These are phyloP conservation scores for Exophiala aquamarina DNA, from an alignment of 2,329 filamentous ascomycete species.

Conservation along the genomic window DNA sequence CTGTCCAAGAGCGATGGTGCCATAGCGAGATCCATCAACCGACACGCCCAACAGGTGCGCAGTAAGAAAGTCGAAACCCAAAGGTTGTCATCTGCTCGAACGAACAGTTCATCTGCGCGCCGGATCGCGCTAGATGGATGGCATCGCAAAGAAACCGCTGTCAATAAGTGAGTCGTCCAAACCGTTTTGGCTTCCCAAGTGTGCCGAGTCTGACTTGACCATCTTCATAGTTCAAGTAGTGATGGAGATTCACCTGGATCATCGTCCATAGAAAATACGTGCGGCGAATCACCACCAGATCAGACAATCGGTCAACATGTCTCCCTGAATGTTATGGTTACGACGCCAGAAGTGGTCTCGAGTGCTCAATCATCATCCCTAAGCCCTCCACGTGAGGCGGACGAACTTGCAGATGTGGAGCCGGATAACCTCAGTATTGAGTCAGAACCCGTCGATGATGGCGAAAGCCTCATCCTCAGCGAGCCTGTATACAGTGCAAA, in stretches of 20 bases:
- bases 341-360: too few relatives aligned
- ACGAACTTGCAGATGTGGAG: too few relatives aligned
- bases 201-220: too few relatives aligned
- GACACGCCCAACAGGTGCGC: slow-evolving; percentile 23
- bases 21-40: slow-evolving; percentile 24
- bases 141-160: slow-evolving; percentile 15
- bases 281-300: slow-evolving; percentile 1
- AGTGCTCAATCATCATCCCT: too few relatives aligned
- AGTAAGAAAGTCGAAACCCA: slow-evolving; percentile 20
- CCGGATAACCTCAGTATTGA: too few relatives aligned
- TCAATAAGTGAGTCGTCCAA: slow-evolving; percentile 12
- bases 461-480: slow-evolving; percentile 11
- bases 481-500: slow-evolving; percentile 17
- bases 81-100: slow-evolving; percentile 16
- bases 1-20: slow-evolving; percentile 24
- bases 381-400: too few relatives aligned
- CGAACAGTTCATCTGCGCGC: slow-evolving; percentile 21
- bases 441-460: slow-evolving; percentile 3
- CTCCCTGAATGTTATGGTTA: not conserved
- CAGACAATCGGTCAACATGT: not conserved
- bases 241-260: slow-evolving; percentile 15
- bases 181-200: too few relatives aligned
- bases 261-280: slow-evolving; percentile 6
- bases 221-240: slow-evolving; percentile 12
- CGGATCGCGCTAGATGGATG: slow-evolving; percentile 24